Evolutionary conservation across 148 eudicot species (phyloP), one percentile per base, ranked within the genome.

Genomic region (Fagopyrum homotropicum): DNA sequence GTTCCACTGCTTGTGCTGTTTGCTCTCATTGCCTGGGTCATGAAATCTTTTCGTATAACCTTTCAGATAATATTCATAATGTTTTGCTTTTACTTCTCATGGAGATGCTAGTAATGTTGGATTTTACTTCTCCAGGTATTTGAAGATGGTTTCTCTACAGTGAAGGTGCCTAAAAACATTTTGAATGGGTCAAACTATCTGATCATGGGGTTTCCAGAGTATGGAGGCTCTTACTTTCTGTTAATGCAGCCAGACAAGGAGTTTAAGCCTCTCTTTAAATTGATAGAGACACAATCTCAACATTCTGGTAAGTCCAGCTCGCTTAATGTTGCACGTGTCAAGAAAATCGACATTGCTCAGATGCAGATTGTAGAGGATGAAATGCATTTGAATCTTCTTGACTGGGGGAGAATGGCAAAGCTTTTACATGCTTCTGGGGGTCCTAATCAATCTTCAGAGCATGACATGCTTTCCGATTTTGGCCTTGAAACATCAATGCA

Each of bases 311-410:
- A 85, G 70, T 77, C 84, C 49, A 81, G 77, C 77, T 77, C 82
- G 78, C 79, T 85, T 78, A 84, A 86, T 80, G 84, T 88, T 70
- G 76, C 80, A 47, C 89, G 98, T 63, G 73, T 76, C 54, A 92
- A 88, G 77, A 81, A 81, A 74, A 76, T 96, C 78, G 98, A 96
- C 75, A 86, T 89, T 73, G 80, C 82, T 77, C 86, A 73, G 76
- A 90, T 96, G 89, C 89, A 86, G 77, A 76, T 92, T 82, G 86
- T 84, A 79, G 97, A 96, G 75, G 97, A 93, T 79, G 99, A 90
- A 78, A 80, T 89, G 77, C 88, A 87, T 84, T 73, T 89, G 84
- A 96, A 91, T 79, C 87, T 90, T 68, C 90, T 90, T 79, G 91
- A 90, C 75, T 64, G 81, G 76, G 81, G 72, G 64, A 88, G 83